These are phyloP conservation scores for Colletotrichum sp. DNA, from an alignment of 2,329 filamentous ascomycete genomes.

Conservation along the genomic window DNA sequence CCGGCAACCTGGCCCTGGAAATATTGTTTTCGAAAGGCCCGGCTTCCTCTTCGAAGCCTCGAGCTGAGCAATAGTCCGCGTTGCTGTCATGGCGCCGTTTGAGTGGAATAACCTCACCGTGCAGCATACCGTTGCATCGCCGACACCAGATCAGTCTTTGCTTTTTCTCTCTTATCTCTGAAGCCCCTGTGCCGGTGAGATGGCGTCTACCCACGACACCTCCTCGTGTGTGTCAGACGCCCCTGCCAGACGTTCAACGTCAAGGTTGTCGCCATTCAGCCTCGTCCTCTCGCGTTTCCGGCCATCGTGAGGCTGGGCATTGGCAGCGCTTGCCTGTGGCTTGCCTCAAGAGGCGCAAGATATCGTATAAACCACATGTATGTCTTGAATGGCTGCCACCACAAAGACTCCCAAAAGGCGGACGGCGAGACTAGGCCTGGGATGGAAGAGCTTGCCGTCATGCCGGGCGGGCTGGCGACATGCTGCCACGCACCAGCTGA, in stretches of 20 bases:
- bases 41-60: not conserved
- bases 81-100: not conserved
- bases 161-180: slow-evolving; percentile 9
- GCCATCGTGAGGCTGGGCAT: not conserved
- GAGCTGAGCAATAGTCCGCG: not conserved
- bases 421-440: not conserved
- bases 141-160: not conserved
- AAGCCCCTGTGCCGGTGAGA: not conserved
- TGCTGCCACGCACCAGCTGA: not conserved
- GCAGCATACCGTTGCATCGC: slow-evolving; percentile 3
- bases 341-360: not conserved
- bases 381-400: not conserved
- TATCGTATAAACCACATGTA: not conserved
- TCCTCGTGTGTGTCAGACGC: not conserved
- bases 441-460: not conserved
- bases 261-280: not conserved
- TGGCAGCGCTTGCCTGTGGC: not conserved
- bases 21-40: not conserved
- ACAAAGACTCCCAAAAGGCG: not conserved
- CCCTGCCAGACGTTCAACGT: not conserved
- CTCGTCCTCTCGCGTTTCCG: not conserved
- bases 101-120: not conserved
- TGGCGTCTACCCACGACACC: not conserved
- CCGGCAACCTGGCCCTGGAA: not conserved
- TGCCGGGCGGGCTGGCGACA: not conserved